Base-by-base conservation (phyloP, 306 rosid species). In the Prunus fruticosa region DNA sequence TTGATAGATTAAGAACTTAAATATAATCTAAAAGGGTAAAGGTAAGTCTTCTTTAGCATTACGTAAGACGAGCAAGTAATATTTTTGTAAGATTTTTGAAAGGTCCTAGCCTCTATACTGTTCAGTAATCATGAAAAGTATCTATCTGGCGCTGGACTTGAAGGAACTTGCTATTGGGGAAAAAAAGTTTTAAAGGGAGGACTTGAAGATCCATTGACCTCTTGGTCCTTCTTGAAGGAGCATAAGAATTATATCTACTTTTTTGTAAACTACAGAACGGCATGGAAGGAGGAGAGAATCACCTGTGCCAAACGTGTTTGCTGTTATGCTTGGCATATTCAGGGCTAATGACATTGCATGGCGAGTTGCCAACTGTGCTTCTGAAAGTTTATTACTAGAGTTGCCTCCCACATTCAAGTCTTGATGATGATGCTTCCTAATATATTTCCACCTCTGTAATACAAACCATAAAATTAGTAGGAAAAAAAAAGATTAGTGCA, bases 331-430 rank as follows among this genome's bases (percentile, higher is more conserved):
- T 41, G 89, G 98, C 87, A 81, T 84, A 79, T 84, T 83, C 62
- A 93, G 92, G 72, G 97, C 97, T 71, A 88, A 30, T 25, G 92
- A 88, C 86, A 92, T 83, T 18, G 99, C 90, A 67, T 87, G 92
- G 64, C 89, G 90, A 70, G 99, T 85, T 60, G 97, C 99, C 85
- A 86, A 80, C 76, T 89, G 92, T 73, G 84, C 93, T 58, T 93
- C 97, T 47, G 90, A 82, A 76, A 81, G 88, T 76, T 87, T 68
- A 74, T 86, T 83, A 62, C 84, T 74, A 56, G 83, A 50, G 45
- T 51, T 71, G 64, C 83, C 63, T 79, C 84, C 90, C 51, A 82
- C 50, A 82, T 72, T 89, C 72, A 69, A 57, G 75, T 79, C 78
- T 25, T 81, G 85, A 34, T 76, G 85, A 34, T 76, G 85, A 56